Percentiles rank a stretch among this genome's conserved stretches.
These are phyloP conservation scores for Pythium utonaiense DNA, from an alignment of 352 stramenopile genomes.

Conservation along the genomic window DNA sequence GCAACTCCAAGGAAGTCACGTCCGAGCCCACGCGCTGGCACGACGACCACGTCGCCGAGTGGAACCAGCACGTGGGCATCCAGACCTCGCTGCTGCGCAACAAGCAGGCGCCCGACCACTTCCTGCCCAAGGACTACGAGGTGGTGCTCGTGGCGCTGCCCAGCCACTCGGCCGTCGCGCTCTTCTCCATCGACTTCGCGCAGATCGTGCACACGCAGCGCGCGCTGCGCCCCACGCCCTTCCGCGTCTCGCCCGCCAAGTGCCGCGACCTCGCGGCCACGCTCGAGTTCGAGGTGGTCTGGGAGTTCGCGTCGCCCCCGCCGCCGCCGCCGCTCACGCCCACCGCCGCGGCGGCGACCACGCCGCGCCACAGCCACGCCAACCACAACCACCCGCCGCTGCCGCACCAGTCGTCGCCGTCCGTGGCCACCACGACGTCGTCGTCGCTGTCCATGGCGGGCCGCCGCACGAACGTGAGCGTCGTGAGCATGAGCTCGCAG, in stretches of 20 bases:
- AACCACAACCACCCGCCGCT: too few species aligned
- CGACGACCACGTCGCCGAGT: slow-evolving; percentile 62
- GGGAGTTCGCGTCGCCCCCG: slow-evolving; percentile 41
- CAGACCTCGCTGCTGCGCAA: slow-evolving; percentile 69
- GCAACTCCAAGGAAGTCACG: slow-evolving; percentile 78
- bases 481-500: slow-evolving; percentile 45
- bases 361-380: slow-evolving; percentile 8
- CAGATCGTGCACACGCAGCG: slow-evolving; percentile 56
- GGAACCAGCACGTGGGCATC: slow-evolving; percentile 76
- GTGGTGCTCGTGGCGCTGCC: slow-evolving; percentile 79
- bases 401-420: too few species aligned
- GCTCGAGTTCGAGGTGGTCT: slow-evolving; percentile 75
- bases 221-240: slow-evolving; percentile 43
- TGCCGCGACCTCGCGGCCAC: slow-evolving; percentile 70
- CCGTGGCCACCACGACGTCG: slow-evolving; percentile 27
- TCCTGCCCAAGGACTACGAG: slow-evolving; percentile 80
- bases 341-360: too few species aligned
- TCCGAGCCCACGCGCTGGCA: slow-evolving; percentile 66
- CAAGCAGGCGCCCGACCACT: slow-evolving; percentile 37
- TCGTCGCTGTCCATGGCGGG: slow-evolving; percentile 35
- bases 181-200: slow-evolving; percentile 75
- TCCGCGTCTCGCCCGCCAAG: slow-evolving; percentile 64
- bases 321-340: slow-evolving; percentile 5
- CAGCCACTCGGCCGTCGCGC: slow-evolving; percentile 71
- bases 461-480: slow-evolving; percentile 50